phyloP scores from a whole-genome alignment of 1,284 basidiomycete species.

The Schizopora paradoxa region DNA sequence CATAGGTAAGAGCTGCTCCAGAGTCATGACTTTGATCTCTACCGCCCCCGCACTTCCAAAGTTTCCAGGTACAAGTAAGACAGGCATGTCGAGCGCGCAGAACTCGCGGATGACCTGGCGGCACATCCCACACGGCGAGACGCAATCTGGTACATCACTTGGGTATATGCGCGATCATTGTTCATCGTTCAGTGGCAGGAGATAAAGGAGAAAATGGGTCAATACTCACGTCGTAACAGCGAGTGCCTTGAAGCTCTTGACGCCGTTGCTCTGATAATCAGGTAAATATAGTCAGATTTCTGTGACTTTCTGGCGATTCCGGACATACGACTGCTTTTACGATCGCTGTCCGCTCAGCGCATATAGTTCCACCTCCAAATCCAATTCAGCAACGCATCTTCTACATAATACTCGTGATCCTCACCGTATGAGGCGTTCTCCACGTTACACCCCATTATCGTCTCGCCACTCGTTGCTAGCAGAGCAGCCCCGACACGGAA shows the following conservation, averaged over 20 bases:
- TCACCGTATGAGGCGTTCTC: constrained; percentile 89
- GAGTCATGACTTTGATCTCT: constrained; percentile 52
- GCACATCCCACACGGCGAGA: constrained; percentile 88
- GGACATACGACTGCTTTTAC: constrained; percentile 76
- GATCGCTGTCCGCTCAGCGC: constrained; percentile 85
- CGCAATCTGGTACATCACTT: constrained; percentile 59
- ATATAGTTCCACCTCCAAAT: constrained; percentile 65
- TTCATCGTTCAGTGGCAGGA: neutral
- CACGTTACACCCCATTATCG: constrained; percentile 81
- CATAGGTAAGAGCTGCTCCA: constrained; percentile 76
- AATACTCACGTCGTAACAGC: constrained; percentile 67
- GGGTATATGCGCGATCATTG: neutral
- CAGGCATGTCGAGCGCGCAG: constrained; percentile 68
- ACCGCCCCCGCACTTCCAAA: constrained; percentile 42
- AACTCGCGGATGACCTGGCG: constrained; percentile 91
- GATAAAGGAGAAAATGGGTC: constrained; percentile 1
- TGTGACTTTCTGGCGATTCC: constrained; percentile 1
- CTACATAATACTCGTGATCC: constrained; percentile 9
- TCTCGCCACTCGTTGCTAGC: constrained; percentile 59
- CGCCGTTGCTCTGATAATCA: constrained; percentile 65
- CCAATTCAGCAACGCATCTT: neutral
- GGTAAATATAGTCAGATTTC: constrained; percentile 2
- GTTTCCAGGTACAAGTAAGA: constrained; percentile 70
- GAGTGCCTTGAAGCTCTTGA: constrained; percentile 58
- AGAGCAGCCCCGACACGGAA: constrained; percentile 88